Evolutionary conservation across 2,329 filamentous ascomycete genomes (phyloP), one percentile per base, ranked within the genome.

Genomic region (Paecilomyces sp.): DNA sequence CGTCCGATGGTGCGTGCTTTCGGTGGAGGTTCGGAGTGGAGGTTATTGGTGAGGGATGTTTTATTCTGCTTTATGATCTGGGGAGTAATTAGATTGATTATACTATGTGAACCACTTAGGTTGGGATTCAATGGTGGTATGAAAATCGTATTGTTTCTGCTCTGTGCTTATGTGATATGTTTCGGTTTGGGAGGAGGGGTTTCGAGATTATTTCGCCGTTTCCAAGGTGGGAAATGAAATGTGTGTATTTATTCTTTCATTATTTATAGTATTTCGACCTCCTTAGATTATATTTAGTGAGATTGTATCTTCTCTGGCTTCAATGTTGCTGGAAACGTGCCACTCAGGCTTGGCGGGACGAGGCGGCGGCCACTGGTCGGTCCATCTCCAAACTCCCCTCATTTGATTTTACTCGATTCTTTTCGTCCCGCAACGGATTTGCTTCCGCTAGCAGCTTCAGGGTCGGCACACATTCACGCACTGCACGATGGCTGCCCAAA

Each of bases 401-500:
- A 28, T 53, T 22, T 22, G 22, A 22, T 22, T 30, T 30, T 53
- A 15, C 8, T 51, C 25, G 22, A 53, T 53, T 30, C 51, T 47
- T 47, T 47, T 47, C 28, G 22, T 25, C 51, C 28, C 22, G 51
- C 51, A 30, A 28, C 51, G 28, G 28, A 53, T 53, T 53, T 30
- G 51, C 51, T 25, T 56, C 59, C 60, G 57, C 57, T 64, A 66
- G 41, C 58, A 56, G 54, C 60, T 58, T 31, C 15, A 13, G 41
- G 22, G 51, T 53, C 55, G 41, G 36, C 36, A 28, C 22, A 55
- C 47, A 57, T 56, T 34, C 28, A 24, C n/a, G 60, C 54, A 63
- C 55, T 58, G 65, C 66, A 73, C 59, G 58, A 78, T 78, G 76
- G 76, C 76, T 67, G 76, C 75, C 62, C 72, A 78, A 67, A 67